Evolutionary conservation across 768 basidiomycete genomes (phyloP), one percentile per base, ranked within the genome.

Genomic region (Naganishia randhawae): DNA sequence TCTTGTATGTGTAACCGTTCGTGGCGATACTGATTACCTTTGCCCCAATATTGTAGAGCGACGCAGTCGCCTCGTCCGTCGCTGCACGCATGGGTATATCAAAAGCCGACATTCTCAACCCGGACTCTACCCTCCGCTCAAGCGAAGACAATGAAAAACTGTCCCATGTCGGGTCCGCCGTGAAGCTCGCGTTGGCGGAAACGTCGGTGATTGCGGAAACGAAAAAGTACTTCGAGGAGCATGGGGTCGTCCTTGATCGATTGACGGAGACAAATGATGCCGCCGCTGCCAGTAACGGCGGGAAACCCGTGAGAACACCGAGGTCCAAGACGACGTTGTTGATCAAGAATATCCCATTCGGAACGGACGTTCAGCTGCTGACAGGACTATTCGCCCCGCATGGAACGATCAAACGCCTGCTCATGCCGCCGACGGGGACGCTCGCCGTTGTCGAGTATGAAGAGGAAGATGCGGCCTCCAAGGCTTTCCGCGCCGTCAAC

Each of bases 191-290:
- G 0, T 83, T 98, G 42, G 95, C 96, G 0, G 96, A 99, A 80
- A 96, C 96, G 19, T 91, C 93, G 73, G 87, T 98, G 79, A 93
- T 99, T 67, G 86, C 90, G 69, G 95, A 98, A 79, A 98, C 94
- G 0, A 96, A 95, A 76, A 80, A 87, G 0, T 96, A 91, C 79
- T 85, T 97, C 19, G 91, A 93, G 75, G 66, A 67, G 41, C 77
- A 75, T 32, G 57, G 71, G 62, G 68, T 69, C 14, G 31, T 61
- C 35, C 37, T 70, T 31, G 53, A 54, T 25, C 54, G 54, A 10
- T 37, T 67, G 54, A 65, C 71, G 74, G 35, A 73, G 13, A 69
- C 55, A 27, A 27, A 29, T 22, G 51, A 67, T 33, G 52, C 50
- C 14, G n/a, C 17, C 16, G 41, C 29, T 32, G 37, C 52, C 14